Evolutionary conservation across 176 grass and related monocot genomes (phyloP).

Genomic region (Avena insularis): DNA sequence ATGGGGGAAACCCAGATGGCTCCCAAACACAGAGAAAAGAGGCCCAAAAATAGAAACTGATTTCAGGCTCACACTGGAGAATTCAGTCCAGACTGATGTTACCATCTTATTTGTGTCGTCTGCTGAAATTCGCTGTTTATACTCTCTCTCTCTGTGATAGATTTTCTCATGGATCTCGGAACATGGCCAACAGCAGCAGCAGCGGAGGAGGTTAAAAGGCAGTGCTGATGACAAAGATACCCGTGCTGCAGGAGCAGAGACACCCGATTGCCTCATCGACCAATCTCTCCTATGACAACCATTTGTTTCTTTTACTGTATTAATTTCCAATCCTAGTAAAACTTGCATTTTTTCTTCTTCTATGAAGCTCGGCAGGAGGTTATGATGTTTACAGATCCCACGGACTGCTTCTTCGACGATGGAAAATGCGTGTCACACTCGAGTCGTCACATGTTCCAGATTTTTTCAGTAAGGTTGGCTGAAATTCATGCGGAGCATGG

Average conservation of each 20-base stretch:
- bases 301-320: neutral
- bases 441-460: neutral
- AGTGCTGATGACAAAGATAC: neutral
- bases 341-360: neutral
- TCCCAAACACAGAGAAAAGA: neutral
- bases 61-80: neutral
- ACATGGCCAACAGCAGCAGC: neutral
- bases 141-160: too few relatives aligned
- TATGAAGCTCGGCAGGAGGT: neutral
- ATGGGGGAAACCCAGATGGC: neutral
- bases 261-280: neutral
- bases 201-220: neutral
- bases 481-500: neutral
- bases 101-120: neutral
- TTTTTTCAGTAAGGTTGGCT: neutral
- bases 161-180: neutral
- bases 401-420: neutral
- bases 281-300: neutral
- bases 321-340: neutral
- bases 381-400: neutral
- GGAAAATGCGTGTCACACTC: neutral
- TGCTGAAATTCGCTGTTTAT: neutral
- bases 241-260: neutral
- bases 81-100: neutral
- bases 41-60: neutral